Evolutionary conservation across 345 rosid species (phyloP), one percentile per base, ranked within the genome.

Genomic region (Barbarea vulgaris): DNA sequence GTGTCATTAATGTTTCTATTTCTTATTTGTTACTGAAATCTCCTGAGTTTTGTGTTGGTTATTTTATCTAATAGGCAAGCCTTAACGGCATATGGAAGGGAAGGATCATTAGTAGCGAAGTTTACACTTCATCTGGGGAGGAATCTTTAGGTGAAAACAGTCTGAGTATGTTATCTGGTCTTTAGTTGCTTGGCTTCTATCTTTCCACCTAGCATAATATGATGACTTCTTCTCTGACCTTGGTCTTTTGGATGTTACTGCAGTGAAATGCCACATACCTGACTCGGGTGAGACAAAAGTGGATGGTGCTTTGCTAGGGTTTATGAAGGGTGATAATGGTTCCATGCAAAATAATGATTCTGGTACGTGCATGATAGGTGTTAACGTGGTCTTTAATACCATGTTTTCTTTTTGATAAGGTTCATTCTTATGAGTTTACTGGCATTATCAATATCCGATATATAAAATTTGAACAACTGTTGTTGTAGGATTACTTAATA

Each of bases 71-170:
- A 39, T 69, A 90, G 97, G 90, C 70, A 74, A 60, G 77, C 73
- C 86, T 86, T 61, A 76, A 76, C 33, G 89, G 84, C 53, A 87
- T 89, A 72, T 89, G 88, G 89, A 84, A 85, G 72, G 97, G 93
- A 58, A 87, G 80, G 80, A 79, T 88, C 44, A 84, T 83, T 13
- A 76, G 87, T 79, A 87, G 96, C 77, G 92, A 77, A 42, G 87
- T 83, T 37, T 58, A 79, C 77, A 80, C 74, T 66, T 79, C 87
- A 77, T 76, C 73, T 67, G 77, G 81, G 64, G 67, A 82, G 53
- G 80, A 83, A 61, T 36, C 64, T 67, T 67, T 82, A 8, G 71
- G 69, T 44, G 88, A 83, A 64, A 80, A 71, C 69, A 72, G 68
- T 67, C 27, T 79, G 58, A 85, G 89, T 90, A 82, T 73, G 39